phyloP scores from a whole-genome alignment of 441 rosid species.

The Adansonia madagascariensis region DNA sequence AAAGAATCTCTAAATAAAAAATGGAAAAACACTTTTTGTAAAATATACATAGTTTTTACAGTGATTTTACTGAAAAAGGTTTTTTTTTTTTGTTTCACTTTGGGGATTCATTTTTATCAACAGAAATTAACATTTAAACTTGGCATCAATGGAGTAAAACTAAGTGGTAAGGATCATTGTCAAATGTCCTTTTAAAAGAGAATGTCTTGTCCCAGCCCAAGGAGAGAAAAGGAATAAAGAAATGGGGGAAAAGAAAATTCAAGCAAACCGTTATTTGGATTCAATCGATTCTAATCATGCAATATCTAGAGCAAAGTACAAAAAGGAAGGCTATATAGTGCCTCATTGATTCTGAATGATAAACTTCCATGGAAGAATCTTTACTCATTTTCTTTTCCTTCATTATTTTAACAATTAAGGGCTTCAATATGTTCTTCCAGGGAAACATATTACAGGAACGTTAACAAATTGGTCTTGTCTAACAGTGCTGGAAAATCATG shows the following conservation, averaged over 20 bases:
- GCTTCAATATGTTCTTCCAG: slow-evolving; percentile 2
- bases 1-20: not conserved
- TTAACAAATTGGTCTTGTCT: slow-evolving; percentile 6
- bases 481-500: slow-evolving; percentile 2
- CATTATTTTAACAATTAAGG: not conserved
- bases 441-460: slow-evolving; percentile 9
- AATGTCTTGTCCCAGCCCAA: slow-evolving; percentile 3
- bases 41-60: slow-evolving; percentile 8
- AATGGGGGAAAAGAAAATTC: slow-evolving; percentile 63
- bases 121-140: not conserved
- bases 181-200: slow-evolving; percentile 10
- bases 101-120: not conserved
- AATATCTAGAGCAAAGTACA: slow-evolving; percentile 23
- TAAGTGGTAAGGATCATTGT: not conserved
- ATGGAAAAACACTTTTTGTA: not conserved
- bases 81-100: not conserved
- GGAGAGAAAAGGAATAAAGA: not conserved
- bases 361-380: slow-evolving; percentile 15
- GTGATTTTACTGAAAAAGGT: slow-evolving; percentile 27
- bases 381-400: slow-evolving; percentile 44
- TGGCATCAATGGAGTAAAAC: slow-evolving; percentile 19
- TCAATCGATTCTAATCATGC: slow-evolving; percentile 5
- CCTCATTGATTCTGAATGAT: slow-evolving; percentile 20
- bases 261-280: slow-evolving; percentile 5
- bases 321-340: slow-evolving; percentile 17